Percentiles rank a stretch among this genome's conserved stretches.
Evolutionary conservation across 768 basidiomycete species (phyloP).

Genomic region (Leccinum incarnatum): DNA sequence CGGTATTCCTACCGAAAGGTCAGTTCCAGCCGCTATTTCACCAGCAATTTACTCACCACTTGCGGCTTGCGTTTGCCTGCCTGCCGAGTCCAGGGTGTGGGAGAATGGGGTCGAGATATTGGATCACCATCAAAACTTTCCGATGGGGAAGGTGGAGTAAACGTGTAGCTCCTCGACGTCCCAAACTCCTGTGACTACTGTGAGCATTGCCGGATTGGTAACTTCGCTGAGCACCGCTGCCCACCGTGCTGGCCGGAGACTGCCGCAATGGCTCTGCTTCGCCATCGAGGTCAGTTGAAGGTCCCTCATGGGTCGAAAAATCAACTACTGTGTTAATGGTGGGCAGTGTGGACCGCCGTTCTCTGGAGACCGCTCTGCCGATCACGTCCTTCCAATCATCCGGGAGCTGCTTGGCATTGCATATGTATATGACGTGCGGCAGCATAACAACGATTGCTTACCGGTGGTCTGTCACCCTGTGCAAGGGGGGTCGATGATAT

Average conservation of each 20-base stretch:
- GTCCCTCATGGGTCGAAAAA: constrained; percentile 25
- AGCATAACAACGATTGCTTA: constrained; percentile 14
- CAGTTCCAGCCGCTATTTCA: constrained; percentile 1
- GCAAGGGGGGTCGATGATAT: constrained; percentile 20
- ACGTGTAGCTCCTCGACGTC: constrained; percentile 29
- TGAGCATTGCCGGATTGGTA: constrained; percentile 25
- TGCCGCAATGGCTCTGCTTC: constrained; percentile 29
- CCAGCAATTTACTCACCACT: constrained; percentile 18
- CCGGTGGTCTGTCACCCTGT: constrained; percentile 30
- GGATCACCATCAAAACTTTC: constrained; percentile 35
- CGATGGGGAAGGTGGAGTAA: constrained; percentile 34
- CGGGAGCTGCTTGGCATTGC: constrained; percentile 24
- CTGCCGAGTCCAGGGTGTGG: constrained; percentile 33
- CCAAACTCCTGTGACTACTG: constrained; percentile 33
- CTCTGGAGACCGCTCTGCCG: constrained; percentile 32
- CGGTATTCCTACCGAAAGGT: constrained; percentile 43
- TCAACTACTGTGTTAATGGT: constrained; percentile 34
- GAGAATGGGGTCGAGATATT: constrained; percentile 34
- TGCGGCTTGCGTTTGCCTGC: constrained; percentile 26
- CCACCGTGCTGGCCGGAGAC: constrained; percentile 35
- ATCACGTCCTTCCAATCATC: constrained; percentile 37
- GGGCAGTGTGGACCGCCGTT: constrained; percentile 30
- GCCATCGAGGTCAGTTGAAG: constrained; percentile 23
- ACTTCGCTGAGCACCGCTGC: constrained; percentile 28
- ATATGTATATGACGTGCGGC: constrained; percentile 2